These are phyloP conservation scores for Mollisia scopiformis DNA, from an alignment of 2,329 filamentous ascomycete genomes.

Conservation along the genomic window DNA sequence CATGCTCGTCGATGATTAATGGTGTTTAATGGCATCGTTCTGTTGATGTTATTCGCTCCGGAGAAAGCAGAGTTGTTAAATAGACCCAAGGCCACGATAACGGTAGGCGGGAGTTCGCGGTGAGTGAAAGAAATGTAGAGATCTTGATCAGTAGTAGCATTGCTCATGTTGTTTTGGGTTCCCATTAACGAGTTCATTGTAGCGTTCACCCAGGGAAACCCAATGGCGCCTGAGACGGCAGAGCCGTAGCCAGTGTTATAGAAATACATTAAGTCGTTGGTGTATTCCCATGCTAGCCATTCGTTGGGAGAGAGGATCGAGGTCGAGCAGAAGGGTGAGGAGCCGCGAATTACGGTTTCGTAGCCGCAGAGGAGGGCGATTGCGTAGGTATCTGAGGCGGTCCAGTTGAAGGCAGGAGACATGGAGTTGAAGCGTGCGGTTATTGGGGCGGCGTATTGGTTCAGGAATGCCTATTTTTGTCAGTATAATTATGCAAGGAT, in stretches of 20 bases:
- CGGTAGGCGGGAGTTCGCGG: conserved; percentile 54
- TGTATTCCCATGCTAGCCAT: conserved; percentile 53
- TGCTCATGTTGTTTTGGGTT: conserved; percentile 35
- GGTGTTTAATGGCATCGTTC: conserved; percentile 50
- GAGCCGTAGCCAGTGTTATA: conserved; percentile 57
- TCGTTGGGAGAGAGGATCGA: conserved; percentile 48
- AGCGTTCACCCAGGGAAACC: conserved; percentile 56
- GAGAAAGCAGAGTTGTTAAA: conserved; percentile 56
- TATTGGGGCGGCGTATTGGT: conserved; percentile 52
- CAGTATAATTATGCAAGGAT: background rate
- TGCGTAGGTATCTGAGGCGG: conserved; percentile 50
- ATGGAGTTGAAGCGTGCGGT: conserved; percentile 48
- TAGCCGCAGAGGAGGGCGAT: conserved; percentile 55
- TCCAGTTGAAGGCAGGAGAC: conserved; percentile 56
- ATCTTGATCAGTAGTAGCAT: conserved; percentile 44
- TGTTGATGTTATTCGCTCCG: conserved; percentile 49
- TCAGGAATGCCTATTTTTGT: conserved; percentile 38
- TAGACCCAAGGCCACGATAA: conserved; percentile 55
- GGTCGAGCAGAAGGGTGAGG: conserved; percentile 49
- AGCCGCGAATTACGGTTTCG: conserved; percentile 52
- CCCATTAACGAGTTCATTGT: conserved; percentile 44
- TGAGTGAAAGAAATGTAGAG: conserved; percentile 59
- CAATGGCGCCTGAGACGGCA: conserved; percentile 47
- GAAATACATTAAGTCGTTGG: conserved; percentile 52
- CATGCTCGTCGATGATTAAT: conserved; percentile 54